Base-by-base conservation (phyloP, 2,329 filamentous ascomycete genomes). In the Trichoderma semiorbis region DNA sequence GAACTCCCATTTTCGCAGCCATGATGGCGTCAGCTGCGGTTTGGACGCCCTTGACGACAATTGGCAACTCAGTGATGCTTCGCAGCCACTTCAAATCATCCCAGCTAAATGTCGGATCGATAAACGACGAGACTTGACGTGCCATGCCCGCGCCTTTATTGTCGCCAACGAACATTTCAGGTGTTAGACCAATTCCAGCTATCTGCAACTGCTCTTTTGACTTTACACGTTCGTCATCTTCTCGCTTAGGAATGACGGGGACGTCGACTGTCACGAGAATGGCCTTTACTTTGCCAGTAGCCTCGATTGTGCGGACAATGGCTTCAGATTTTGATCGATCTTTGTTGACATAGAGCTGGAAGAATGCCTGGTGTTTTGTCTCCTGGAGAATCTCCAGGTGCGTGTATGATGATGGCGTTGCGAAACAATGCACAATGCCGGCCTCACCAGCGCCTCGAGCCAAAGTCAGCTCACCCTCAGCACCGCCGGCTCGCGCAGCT, bases 41-140 rank as follows among this genome's bases (percentile, higher is more conserved):
- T 26, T 69, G 67, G 2, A 69, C 18, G 28, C 67, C 67, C 28
- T 69, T 69, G 30, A 69, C 21, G 12, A 62, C 39, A 36, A 69
- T 69, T 3, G 67, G 67, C 10, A 69, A 16, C 28, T 69, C 26
- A 3, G 67, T 69, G 28, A 69, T 50, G 4, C 26, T 53, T 47
- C 57, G 57, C n/a, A 69, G 21, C 67, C 67, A 69, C n/a, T 69
- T 36, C n/a, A 69, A n/a, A 16, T 69, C 67, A 5, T 61, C 67
- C 67, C 67, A 69, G 16, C 28, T 69, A 11, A 61, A 53, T 7
- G 67, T 69, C 14, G 67, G 67, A 5, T 69, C 67, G 39, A 69
- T 69, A 14, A 62, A 69, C 3, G 67, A 60, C 14, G 67, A 50
- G n/a, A 61, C 67, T 28, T 62, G 57, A 5, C 67, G 67, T 12